phyloP scores from a whole-genome alignment of 2,329 filamentous ascomycete species.

The Monosporascus sp. region DNA sequence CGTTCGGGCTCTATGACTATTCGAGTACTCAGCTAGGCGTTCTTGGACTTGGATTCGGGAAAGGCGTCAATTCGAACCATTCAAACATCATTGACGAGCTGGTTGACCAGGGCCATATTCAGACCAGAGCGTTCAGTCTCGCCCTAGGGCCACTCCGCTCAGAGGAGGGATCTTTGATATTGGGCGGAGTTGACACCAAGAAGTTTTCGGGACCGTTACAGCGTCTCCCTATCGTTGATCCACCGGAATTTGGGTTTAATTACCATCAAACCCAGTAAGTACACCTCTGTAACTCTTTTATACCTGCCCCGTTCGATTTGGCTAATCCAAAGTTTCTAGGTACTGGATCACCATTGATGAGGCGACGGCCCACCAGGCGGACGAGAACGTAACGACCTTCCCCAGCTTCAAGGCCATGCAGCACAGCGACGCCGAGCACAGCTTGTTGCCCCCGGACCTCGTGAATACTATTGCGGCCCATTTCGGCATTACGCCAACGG shows the following conservation, averaged over 20 bases:
- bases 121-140: conserved; percentile 27
- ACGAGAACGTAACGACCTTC: background rate
- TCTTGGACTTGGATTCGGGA: conserved; percentile 27
- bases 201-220: conserved; percentile 36
- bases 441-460: background rate
- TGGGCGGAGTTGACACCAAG: conserved; percentile 42
- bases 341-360: conserved; percentile 2
- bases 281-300: background rate
- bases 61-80: conserved; percentile 21
- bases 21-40: conserved; percentile 24
- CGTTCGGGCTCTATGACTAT: conserved; percentile 25
- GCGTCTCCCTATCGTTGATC: background rate
- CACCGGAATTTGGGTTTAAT: background rate
- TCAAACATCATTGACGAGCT: conserved; percentile 26
- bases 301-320: background rate
- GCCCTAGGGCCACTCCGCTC: conserved; percentile 24
- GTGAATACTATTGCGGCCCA: conserved; percentile 2
- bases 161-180: conserved; percentile 29
- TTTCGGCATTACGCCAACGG: conserved; percentile 5
- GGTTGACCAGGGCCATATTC: conserved; percentile 18
- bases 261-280: background rate
- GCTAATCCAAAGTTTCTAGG: background rate
- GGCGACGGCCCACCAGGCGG: background rate
- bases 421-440: background rate
- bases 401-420: background rate